Percentiles rank a stretch among this genome's conserved stretches.
These are phyloP conservation scores for Nannochloropsis gaditana DNA, from an alignment of 108 stramenopile genomes.

Conservation along the genomic window DNA sequence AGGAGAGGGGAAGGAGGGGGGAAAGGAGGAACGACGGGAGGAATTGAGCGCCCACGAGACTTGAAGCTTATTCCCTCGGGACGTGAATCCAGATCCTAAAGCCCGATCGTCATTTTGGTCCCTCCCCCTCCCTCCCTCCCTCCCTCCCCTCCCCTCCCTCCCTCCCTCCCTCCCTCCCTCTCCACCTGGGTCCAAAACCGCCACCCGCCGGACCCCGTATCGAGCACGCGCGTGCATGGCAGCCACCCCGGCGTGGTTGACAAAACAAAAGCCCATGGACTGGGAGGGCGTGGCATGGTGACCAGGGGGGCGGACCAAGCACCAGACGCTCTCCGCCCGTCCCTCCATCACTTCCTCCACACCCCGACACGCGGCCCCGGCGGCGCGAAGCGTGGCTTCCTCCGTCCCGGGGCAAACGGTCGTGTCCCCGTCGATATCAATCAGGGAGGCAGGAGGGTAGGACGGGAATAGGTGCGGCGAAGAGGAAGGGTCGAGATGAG, in stretches of 20 bases:
- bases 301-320: constrained; percentile 73
- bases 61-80: too few species aligned
- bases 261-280: not conserved
- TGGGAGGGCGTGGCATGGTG: constrained; percentile 69
- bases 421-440: constrained; percentile 48
- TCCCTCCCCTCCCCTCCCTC: not conserved
- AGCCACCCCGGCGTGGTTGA: not conserved
- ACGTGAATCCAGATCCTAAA: too few species aligned
- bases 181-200: not conserved
- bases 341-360: constrained; percentile 43
- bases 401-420: constrained; percentile 48
- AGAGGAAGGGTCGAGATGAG: too few species aligned
- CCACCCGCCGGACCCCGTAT: not conserved
- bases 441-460: too few species aligned
- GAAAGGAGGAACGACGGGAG: constrained; percentile 57
- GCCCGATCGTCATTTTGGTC: not conserved
- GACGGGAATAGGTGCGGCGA: too few species aligned
- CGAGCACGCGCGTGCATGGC: not conserved
- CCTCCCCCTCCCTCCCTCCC: not conserved
- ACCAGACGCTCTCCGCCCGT: constrained; percentile 30
- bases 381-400: constrained; percentile 55
- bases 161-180: constrained; percentile 56
- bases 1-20: constrained; percentile 27
- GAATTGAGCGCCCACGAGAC: constrained; percentile 35
- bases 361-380: constrained; percentile 54